A percentile compares a stretch with the other conserved stretches of the same genome.
Conservation (phyloP, 768 basidiomycete species). For the Piloderma croceum region DNA sequence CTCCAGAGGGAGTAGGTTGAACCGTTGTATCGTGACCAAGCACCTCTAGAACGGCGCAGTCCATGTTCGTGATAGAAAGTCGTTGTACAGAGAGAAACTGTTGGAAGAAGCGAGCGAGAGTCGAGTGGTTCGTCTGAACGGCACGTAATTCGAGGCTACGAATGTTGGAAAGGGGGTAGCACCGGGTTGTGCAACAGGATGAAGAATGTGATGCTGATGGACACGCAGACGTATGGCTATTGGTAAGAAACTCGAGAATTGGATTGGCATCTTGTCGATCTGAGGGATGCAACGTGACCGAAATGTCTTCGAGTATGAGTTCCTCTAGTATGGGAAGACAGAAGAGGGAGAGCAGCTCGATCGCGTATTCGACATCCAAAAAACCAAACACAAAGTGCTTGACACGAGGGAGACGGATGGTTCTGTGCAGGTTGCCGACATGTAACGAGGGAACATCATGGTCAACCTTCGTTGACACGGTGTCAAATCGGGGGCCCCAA, state of each 20-base stretch:
- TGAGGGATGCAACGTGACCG: slow-evolving; percentile 29
- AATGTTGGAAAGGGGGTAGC: slow-evolving; percentile 24
- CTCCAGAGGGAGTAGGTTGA: no score
- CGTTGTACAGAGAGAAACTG: slow-evolving; percentile 19
- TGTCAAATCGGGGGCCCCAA: slow-evolving; percentile 41
- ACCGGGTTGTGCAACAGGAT: slow-evolving; percentile 6
- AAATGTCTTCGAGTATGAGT: slow-evolving; percentile 44
- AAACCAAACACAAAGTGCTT: slow-evolving; percentile 38
- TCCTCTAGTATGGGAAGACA: slow-evolving; percentile 31
- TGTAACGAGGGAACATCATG: background rate
- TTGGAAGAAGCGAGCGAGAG: slow-evolving; percentile 24
- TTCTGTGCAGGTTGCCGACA: slow-evolving; percentile 3
- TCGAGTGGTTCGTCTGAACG: slow-evolving; percentile 16
- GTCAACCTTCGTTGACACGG: background rate
- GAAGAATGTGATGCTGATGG: slow-evolving; percentile 2
- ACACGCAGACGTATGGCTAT: slow-evolving; percentile 1
- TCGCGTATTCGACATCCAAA: slow-evolving; percentile 34
- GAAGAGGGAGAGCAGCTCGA: slow-evolving; percentile 35
- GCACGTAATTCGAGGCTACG: slow-evolving; percentile 26
- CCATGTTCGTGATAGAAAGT: slow-evolving; percentile 20
- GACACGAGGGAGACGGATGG: slow-evolving; percentile 26
- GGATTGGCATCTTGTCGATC: slow-evolving; percentile 30
- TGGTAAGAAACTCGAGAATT: slow-evolving; percentile 31
- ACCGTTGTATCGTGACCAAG: no score
- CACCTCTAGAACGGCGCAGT: slow-evolving; percentile 19